Evolutionary conservation across 176 grass and related monocot genomes (phyloP), one percentile per base, ranked within the genome.

Genomic region (Olyra latifolia): DNA sequence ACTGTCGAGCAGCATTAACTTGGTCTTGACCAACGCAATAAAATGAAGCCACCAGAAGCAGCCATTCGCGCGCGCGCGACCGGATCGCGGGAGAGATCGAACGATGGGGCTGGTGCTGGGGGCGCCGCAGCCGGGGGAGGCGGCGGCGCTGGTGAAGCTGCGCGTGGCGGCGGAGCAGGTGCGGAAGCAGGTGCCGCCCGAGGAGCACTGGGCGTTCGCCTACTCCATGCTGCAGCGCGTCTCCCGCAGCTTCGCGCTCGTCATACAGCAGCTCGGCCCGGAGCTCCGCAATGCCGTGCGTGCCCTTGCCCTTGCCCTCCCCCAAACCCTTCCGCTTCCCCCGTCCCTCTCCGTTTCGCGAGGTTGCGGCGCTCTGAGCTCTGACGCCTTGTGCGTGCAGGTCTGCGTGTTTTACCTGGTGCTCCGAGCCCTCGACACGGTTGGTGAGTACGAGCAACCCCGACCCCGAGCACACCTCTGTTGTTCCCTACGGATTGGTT

Each of bases 341-440:
- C 17, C 11, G 32, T 52, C 10, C 52, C 30, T 30, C 69, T 53
- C 22, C 2, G 0, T 29, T 35, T 35, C 2, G 68, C 53, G 16
- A 60, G 2, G n/a, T 56, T 3, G 50, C 50, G 6, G 17, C 48
- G 6, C 55, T 39, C 41, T 59, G 54, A 40, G 40, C 17, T 46
- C 74, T 49, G 35, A 62, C 2, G 50, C 49, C 43, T 74, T 4
- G 67, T 49, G 72, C 46, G 29, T 92, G 75, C 64, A 89, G 90
- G 87, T 89, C n/a, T 92, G 90, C 71, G 67, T 92, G 59, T 92
- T 92, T 83, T 92, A 92, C 67, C 83, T 92, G 56, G 83, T 92
- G 52, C 90, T 92, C 72, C 85, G 90, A 76, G 90, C 90, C 25
- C 83, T 92, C 58, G 90, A 92, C 74, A 92, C 90, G 12, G 79